Conservation (phyloP, 331 rosid genomes). For the Ulmus americana region DNA sequence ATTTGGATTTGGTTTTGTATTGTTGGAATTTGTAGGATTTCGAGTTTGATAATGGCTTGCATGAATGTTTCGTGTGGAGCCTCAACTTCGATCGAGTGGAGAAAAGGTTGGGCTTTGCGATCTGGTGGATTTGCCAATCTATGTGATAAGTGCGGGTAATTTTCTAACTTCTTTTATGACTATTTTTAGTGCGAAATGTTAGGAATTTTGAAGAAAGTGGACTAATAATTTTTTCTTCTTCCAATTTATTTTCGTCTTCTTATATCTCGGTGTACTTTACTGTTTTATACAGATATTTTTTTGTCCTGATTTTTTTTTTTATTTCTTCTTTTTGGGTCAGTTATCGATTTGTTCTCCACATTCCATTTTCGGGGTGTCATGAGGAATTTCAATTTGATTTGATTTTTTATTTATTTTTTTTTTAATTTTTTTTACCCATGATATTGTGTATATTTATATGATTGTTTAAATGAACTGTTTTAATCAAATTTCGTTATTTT, state of each 20-base stretch:
- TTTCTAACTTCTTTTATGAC: slow-evolving; percentile 17
- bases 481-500: too few species aligned
- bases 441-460: not conserved
- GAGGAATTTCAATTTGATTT: not conserved
- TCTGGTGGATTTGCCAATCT: slow-evolving; percentile 87
- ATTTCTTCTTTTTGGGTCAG: not conserved
- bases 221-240: not conserved
- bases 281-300: slow-evolving; percentile 10
- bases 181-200: not conserved
- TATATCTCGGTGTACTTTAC: not conserved
- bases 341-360: not conserved
- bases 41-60: slow-evolving; percentile 67
- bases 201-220: slow-evolving; percentile 7
- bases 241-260: not conserved
- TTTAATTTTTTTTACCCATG: not conserved
- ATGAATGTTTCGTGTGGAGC: slow-evolving; percentile 66
- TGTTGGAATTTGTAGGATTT: slow-evolving; percentile 29
- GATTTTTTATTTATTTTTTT: not conserved
- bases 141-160: slow-evolving; percentile 91
- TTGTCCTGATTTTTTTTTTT: not conserved
- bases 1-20: slow-evolving; percentile 13
- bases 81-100: slow-evolving; percentile 65
- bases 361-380: not conserved
- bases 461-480: too few species aligned
- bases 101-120: slow-evolving; percentile 89